Conservation (phyloP, 2,329 filamentous ascomycete species). For the Alternaria ethzedia region DNA sequence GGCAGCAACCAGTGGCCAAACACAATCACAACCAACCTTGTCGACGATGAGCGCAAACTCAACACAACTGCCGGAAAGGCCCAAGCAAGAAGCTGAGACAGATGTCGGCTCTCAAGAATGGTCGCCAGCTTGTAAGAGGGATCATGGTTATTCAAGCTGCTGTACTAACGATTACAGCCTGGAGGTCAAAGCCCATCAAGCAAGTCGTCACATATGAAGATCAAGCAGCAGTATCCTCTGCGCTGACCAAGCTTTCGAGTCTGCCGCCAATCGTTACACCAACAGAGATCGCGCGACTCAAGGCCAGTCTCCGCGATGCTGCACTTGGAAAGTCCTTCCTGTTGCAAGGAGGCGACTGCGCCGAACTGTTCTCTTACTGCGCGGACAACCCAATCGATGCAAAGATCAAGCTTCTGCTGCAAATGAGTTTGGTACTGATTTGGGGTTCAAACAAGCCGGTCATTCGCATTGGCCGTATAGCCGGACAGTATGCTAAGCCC, state of each 20-base stretch:
- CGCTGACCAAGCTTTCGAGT: conserved; percentile 68
- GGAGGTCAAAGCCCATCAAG: conserved; percentile 80
- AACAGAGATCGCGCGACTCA: conserved; percentile 79
- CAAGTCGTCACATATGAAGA: conserved; percentile 76
- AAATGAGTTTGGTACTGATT: conserved; percentile 96
- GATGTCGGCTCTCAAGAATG: conserved; percentile 32
- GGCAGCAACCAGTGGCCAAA: conserved; percentile 1
- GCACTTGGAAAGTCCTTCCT: conserved; percentile 91
- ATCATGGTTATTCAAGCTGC: no score
- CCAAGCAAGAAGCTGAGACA: conserved; percentile 5
- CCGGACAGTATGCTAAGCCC: conserved; percentile 96
- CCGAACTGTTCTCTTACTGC: conserved; percentile 97
- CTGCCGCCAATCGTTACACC: conserved; percentile 82
- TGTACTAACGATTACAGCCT: conserved; percentile 57
- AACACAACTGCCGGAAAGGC: conserved; percentile 2
- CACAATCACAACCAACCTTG: conserved; percentile 1
- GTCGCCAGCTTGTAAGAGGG: conserved; percentile 49
- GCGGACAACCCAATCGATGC: conserved; percentile 86
- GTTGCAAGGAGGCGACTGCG: conserved; percentile 95
- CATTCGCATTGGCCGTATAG: conserved; percentile 93
- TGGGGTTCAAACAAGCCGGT: conserved; percentile 85
- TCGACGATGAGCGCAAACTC: not conserved
- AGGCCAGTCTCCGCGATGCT: conserved; percentile 80
- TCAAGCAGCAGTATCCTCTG: conserved; percentile 62
- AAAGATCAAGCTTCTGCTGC: conserved; percentile 94